Base-by-base conservation (phyloP, 116 monocot genomes). In the Zostera marina region DNA sequence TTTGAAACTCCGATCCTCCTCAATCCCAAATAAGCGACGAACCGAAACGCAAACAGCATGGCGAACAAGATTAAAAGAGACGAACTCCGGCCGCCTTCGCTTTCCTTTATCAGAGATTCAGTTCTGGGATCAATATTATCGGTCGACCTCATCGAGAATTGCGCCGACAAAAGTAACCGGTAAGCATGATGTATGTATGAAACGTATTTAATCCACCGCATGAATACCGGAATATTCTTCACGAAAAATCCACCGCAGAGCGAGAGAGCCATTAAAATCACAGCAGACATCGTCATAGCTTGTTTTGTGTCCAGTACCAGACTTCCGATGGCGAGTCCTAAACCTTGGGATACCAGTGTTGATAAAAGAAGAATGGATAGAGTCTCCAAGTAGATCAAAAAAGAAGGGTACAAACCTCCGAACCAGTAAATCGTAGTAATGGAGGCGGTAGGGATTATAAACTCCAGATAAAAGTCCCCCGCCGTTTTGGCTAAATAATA, bases 151-250 rank as follows among this genome's bases (percentile, higher is more conserved):
- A 15, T 39, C 9, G 68, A 59, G 64, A 48, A 72, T 41, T 77
- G 77, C 0, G 72, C 7, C 19, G 19, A 24, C 23, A 73, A 3
- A 11, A 38, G 6, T 19, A 78, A 54, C 56, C 73, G 69, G 62
- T 69, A 78, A 11, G 52, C 52, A 52, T 73, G 56, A 53, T 58
- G 66, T 17, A 53, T 44, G 4, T 58, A 4, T 4, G 77, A 60
- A 8, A 73, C 11, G 22, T 78, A 78, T 54, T 78, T 78, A 45
- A 63, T 61, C 73, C 77, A 78, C 4, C 49, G 21, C 17, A 78
- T 20, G 70, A 78, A 69, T 13, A 21, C 13, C 0, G 77, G 73
- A 7, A 78, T 69, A 8, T 52, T 56, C 21, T 65, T 64, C 9
- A 78, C 65, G 43, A 58, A 77, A 58, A 64, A 78, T 1, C 77